phyloP scores from a whole-genome alignment of 208 protist species.

The Kentomonas sorsogonicus region DNA sequence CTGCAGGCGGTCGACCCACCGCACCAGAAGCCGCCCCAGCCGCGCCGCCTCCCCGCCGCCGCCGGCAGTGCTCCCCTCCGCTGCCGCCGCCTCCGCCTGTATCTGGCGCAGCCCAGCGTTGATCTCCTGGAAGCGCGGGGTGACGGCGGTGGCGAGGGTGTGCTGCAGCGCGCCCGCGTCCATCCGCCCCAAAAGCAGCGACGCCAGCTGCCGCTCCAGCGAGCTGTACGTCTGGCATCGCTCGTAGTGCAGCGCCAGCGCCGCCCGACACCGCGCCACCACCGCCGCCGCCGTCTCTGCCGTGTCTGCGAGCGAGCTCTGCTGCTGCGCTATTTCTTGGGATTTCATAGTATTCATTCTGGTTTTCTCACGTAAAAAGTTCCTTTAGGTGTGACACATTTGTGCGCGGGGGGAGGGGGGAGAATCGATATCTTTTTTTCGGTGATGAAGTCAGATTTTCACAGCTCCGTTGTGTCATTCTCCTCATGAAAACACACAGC shows the following conservation, averaged over 20 bases:
- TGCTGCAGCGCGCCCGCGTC: conserved; percentile 31
- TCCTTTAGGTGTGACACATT: no score
- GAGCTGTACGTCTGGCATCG: conserved; percentile 60
- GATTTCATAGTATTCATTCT: no score
- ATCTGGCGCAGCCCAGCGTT: conserved; percentile 5
- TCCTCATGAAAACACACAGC: no score
- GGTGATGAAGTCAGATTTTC: no score
- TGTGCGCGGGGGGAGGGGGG: no score
- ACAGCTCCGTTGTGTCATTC: no score
- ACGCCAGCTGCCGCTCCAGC: conserved; percentile 50
- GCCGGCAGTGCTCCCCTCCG: neutral
- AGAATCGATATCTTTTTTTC: no score
- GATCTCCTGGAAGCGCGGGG: conserved; percentile 44
- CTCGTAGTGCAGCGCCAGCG: conserved; percentile 43
- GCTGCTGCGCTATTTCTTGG: neutral
- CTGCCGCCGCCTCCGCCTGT: conserved; percentile 3
- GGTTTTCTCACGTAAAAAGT: no score
- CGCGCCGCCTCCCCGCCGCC: neutral
- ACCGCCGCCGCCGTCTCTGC: no score
- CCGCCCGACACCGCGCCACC: no score
- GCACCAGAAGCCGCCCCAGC: conserved; percentile 22
- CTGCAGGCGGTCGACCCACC: conserved; percentile 34
- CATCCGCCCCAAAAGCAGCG: conserved; percentile 35
- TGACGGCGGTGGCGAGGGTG: conserved; percentile 30
- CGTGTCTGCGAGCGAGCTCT: neutral